These are phyloP conservation scores for Hypericum perforatum DNA, from an alignment of 345 rosid species.

Conservation along the genomic window DNA sequence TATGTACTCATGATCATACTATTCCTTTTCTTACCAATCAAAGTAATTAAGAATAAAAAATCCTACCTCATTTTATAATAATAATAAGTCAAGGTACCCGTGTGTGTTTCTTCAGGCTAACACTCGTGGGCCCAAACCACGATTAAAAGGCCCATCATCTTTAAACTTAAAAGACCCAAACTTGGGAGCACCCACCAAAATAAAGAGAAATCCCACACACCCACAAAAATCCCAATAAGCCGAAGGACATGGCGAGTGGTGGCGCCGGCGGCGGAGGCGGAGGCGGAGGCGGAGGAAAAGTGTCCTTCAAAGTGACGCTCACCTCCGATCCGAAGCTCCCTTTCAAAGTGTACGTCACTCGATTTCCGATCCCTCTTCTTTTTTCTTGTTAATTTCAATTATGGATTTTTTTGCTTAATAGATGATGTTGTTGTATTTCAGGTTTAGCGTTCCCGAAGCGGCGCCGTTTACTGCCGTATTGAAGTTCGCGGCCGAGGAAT, in stretches of 20 bases:
- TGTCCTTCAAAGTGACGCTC: constrained; percentile 87
- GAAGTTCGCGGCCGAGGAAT: constrained; percentile 94
- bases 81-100: no score
- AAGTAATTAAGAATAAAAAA: no score
- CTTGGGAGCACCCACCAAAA: no score
- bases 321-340: constrained; percentile 99
- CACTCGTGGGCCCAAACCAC: no score
- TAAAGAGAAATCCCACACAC: neutral
- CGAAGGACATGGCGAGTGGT: constrained; percentile 39
- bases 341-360: constrained; percentile 68
- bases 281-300: constrained; percentile 68
- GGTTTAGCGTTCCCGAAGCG: constrained; percentile 95
- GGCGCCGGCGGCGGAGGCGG: constrained; percentile 10
- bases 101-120: no score
- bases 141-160: no score
- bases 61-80: no score
- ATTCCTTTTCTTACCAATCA: no score
- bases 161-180: no score
- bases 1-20: no score
- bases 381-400: neutral
- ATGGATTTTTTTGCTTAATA: constrained; percentile 1
- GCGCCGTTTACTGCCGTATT: constrained; percentile 96
- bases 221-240: neutral
- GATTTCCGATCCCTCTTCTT: neutral
- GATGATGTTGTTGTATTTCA: constrained; percentile 16